Percentiles rank a stretch among this genome's conserved stretches.
Conservation (phyloP, 2,329 filamentous ascomycete genomes). For the Pseudogymnoascus sp. region DNA sequence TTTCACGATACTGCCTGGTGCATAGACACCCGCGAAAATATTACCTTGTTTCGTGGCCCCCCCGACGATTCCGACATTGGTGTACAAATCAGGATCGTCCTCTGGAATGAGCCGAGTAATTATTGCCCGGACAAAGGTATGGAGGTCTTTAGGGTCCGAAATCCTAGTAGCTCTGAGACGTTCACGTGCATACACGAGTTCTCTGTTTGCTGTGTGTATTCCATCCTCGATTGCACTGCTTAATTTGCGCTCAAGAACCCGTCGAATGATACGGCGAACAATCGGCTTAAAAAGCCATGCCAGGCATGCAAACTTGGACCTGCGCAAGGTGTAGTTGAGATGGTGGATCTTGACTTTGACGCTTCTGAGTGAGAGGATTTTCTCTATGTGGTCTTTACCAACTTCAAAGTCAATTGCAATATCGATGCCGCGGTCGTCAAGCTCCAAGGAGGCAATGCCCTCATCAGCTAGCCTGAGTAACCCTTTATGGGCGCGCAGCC, state of each 20-base stretch:
- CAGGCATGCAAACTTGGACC: conserved; percentile 69
- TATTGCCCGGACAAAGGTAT: conserved; percentile 77
- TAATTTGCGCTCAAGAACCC: conserved; percentile 71
- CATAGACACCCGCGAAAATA: conserved; percentile 77
- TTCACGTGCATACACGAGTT: conserved; percentile 80
- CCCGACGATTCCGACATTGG: conserved; percentile 61
- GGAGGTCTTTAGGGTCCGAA: conserved; percentile 68
- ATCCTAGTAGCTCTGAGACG: conserved; percentile 79
- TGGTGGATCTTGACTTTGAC: conserved; percentile 82
- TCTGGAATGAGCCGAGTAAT: conserved; percentile 65
- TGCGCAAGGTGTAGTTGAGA: conserved; percentile 68
- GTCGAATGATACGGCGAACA: conserved; percentile 71
- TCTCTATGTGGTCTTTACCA: conserved; percentile 67
- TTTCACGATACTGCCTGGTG: conserved; percentile 81
- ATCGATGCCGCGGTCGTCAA: conserved; percentile 83
- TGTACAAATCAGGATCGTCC: conserved; percentile 69
- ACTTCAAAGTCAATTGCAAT: conserved; percentile 80
- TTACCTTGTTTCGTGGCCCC: conserved; percentile 46
- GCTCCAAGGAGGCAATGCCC: conserved; percentile 76
- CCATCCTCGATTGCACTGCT: conserved; percentile 62
- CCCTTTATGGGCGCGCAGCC: conserved; percentile 71
- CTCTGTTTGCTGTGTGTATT: conserved; percentile 70
- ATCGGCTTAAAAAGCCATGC: conserved; percentile 81
- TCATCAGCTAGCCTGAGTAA: conserved; percentile 70
- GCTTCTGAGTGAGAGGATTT: conserved; percentile 68